phyloP scores from a whole-genome alignment of 306 rosid genomes.

The Sicyos edulis region DNA sequence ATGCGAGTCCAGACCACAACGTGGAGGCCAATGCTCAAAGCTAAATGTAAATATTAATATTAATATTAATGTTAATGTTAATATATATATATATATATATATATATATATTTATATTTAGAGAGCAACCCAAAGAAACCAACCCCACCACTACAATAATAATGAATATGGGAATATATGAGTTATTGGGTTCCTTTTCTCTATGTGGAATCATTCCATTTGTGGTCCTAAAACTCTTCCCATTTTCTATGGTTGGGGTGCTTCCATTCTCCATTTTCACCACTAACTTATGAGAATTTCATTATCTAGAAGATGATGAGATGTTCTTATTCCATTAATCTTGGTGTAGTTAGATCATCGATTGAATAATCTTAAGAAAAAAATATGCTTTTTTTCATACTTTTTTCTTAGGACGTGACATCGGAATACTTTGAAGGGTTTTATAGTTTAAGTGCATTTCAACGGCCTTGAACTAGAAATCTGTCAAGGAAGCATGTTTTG shows the following conservation, averaged over 20 bases:
- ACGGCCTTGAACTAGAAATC: no score
- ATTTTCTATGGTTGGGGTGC: conserved; percentile 16
- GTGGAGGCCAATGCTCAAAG: neutral
- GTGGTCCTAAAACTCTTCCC: conserved; percentile 14
- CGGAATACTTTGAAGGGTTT: no score
- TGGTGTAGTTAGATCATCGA: neutral
- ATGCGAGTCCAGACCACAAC: conserved; percentile 12
- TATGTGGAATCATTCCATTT: conserved; percentile 9
- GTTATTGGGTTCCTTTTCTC: neutral
- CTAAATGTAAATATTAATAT: no score
- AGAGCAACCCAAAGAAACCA: neutral
- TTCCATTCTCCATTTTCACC: neutral
- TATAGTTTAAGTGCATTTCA: no score
- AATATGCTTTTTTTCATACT: no score
- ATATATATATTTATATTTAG: neutral
- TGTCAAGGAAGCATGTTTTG: no score
- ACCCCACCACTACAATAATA: neutral
- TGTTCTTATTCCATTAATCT: neutral
- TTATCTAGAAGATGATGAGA: neutral
- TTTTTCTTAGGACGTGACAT: no score
- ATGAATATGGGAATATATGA: neutral
- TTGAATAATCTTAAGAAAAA: no score
- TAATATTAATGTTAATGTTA: no score
- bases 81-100: no score
- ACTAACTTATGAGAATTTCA: neutral